Evolutionary conservation across 441 rosid species (phyloP).

Genomic region (Populus hybrid): DNA sequence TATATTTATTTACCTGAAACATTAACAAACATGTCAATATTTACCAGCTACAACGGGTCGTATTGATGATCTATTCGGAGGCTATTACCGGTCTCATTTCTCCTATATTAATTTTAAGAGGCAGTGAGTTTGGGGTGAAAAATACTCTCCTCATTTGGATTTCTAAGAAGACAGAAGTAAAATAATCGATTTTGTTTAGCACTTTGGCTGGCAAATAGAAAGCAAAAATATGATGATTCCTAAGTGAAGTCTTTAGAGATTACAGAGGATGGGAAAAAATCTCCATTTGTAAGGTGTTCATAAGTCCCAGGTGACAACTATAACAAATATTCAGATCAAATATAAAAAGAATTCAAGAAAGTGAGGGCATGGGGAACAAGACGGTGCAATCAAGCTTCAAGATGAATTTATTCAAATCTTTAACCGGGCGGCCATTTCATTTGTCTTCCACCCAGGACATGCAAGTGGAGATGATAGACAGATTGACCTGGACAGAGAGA

Average conservation of each 20-base stretch:
- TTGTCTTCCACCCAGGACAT: slow-evolving; percentile 82
- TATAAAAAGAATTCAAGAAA: neutral
- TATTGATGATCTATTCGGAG: no score
- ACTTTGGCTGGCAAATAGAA: no score
- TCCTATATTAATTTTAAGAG: no score
- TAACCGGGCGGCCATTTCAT: slow-evolving; percentile 96
- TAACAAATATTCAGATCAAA: neutral
- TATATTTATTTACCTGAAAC: no score
- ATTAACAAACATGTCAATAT: no score
- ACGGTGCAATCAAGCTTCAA: neutral
- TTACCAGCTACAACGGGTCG: no score
- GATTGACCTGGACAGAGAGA: slow-evolving; percentile 66
- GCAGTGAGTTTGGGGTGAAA: no score
- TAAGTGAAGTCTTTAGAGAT: neutral
- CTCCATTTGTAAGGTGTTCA: neutral
- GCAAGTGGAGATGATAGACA: slow-evolving; percentile 89
- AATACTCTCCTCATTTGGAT: no score
- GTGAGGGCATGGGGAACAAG: neutral
- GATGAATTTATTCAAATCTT: neutral
- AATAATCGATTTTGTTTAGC: no score
- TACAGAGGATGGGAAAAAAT: neutral
- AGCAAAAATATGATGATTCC: no score
- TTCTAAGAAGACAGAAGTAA: no score
- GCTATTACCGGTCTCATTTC: no score
- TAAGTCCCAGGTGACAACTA: neutral